A percentile compares a stretch with the other conserved stretches of the same genome.
phyloP scores from a whole-genome alignment of 2,329 filamentous ascomycete species.

The Fusarium circinatum region DNA sequence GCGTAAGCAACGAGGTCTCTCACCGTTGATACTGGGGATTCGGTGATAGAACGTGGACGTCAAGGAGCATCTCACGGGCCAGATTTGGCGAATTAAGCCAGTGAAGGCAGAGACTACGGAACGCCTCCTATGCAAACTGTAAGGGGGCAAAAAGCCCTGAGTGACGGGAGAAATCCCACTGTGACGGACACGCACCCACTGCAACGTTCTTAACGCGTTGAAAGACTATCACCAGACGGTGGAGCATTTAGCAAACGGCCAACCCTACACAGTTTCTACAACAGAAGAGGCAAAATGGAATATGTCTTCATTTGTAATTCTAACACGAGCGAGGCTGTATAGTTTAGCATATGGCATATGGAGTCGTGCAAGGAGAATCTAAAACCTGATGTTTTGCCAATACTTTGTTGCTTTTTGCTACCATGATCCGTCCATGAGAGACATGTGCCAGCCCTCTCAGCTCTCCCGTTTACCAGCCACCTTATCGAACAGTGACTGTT shows the following conservation, averaged over 20 bases:
- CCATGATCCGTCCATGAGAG: not conserved
- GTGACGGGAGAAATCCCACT: conserved; percentile 16
- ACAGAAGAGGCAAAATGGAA: conserved; percentile 7
- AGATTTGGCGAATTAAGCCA: conserved; percentile 6
- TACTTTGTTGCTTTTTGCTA: conserved; percentile 4
- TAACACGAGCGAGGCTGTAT: conserved; percentile 38
- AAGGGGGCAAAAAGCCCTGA: conserved; percentile 35
- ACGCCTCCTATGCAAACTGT: conserved; percentile 40
- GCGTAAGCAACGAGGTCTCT: conserved; percentile 8
- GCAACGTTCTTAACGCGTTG: not conserved
- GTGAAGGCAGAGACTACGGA: conserved; percentile 13
- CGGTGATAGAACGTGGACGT: conserved; percentile 13
- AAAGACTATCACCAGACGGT: not conserved
- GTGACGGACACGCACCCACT: conserved; percentile 18
- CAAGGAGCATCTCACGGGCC: conserved; percentile 6
- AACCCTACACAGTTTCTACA: conserved; percentile 3
- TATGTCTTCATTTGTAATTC: conserved; percentile 11
- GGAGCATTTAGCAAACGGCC: conserved; percentile 24
- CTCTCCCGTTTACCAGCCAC: conserved; percentile 7
- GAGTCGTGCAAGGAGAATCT: conserved; percentile 32
- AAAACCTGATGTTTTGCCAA: conserved; percentile 23
- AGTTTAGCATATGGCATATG: conserved; percentile 36
- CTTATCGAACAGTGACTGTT: conserved; percentile 3
- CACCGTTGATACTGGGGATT: not conserved
- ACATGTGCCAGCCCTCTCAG: conserved; percentile 2